phyloP scores from a whole-genome alignment of 1,284 basidiomycete genomes.

The Ganoderma meredithae region DNA sequence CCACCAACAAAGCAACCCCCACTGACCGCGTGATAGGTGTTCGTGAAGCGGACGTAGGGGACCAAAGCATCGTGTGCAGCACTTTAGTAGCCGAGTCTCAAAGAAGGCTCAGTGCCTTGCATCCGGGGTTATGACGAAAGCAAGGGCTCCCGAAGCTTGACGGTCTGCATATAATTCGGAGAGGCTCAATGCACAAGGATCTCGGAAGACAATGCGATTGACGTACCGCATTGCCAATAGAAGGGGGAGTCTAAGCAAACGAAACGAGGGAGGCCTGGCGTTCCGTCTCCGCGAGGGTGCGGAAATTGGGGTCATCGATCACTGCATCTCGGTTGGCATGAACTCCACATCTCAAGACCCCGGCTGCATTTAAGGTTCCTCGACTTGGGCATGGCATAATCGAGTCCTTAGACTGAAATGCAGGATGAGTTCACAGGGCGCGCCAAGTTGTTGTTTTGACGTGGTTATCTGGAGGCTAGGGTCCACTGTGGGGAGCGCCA shows the following conservation, averaged over 20 bases:
- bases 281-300: not conserved
- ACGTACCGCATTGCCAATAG: not conserved
- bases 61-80: not conserved
- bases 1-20: not conserved
- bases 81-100: not conserved
- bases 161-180: not conserved
- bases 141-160: not conserved
- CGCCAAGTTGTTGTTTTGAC: too few species aligned
- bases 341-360: not conserved
- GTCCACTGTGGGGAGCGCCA: not conserved
- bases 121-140: not conserved
- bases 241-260: not conserved
- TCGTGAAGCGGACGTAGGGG: not conserved
- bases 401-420: too few species aligned
- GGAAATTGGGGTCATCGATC: not conserved
- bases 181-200: not conserved
- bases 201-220: not conserved
- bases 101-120: not conserved
- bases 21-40: not conserved
- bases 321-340: not conserved
- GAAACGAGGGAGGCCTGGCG: not conserved
- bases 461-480: too few species aligned
- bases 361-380: too few species aligned
- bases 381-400: too few species aligned
- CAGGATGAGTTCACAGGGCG: too few species aligned